Evolutionary conservation across 176 grass and related monocot genomes (phyloP), one percentile per base, ranked within the genome.

Genomic region (Otatea glauca): DNA sequence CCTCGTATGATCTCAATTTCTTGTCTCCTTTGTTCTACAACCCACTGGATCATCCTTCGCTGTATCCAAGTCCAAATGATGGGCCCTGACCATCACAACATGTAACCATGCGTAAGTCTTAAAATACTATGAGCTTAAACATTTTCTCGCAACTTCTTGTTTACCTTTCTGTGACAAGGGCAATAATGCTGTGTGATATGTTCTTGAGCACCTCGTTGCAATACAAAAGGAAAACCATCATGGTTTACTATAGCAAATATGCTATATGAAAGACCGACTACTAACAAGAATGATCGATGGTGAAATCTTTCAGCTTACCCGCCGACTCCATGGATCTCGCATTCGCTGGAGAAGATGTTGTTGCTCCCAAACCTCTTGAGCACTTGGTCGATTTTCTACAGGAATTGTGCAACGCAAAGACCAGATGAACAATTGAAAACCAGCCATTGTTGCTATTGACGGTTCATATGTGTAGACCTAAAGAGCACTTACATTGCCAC

Each of bases 251-350:
- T 25, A 45, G 4, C 41, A 4, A 45, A 44, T 10, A 15, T 68
- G 4, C 38, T 70, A 38, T 44, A 34, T 69, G 42, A 42, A 83
- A 60, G 39, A 39, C 61, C 54, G 32, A 44, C 17, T 74, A 67
- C 68, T 4, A 18, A 24, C 49, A 81, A 68, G 27, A 84, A 73
- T 17, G 42, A 24, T 76, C 23, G 51, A 9, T n/a, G 72, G 64
- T 74, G 48, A 47, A 29, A 7, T 83, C 7, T 49, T 78, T 24
- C 18, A 85, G 65, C 68, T 7, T 94, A 96, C 96, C 96, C 96
- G 66, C 93, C 91, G 83, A 70, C 96, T 99, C 96, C 96, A 99
- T 12, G 96, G 96, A 58, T 96, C 96, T 69, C 90, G 91, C 96
- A 99, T 91, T 80, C 93, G 4, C 96, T 96, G 29, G 93, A 99